Percentiles rank a stretch among this genome's conserved stretches.
Conservation (phyloP, 352 stramenopile genomes). For the Blastocystis hominis region DNA sequence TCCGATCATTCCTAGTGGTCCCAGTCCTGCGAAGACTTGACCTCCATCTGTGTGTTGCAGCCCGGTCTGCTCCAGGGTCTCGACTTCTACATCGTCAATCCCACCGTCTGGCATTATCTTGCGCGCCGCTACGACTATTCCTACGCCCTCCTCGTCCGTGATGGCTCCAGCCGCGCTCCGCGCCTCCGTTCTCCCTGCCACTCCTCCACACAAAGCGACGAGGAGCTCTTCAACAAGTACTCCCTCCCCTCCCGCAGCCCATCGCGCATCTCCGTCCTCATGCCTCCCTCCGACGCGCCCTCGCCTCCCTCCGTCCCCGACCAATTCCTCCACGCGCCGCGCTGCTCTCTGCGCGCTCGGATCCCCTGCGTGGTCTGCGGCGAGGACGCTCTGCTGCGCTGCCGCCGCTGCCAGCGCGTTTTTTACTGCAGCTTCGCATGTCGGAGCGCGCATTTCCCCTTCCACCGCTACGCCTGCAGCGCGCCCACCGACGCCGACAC, state of each 20-base stretch:
- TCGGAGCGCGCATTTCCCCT: neutral
- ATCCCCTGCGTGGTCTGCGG: constrained; percentile 23
- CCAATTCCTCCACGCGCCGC: neutral
- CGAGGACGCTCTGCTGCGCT: neutral
- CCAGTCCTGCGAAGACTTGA: neutral
- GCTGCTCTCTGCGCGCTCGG: neutral
- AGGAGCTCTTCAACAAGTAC: neutral
- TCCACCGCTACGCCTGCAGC: neutral
- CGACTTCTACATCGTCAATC: constrained; percentile 20
- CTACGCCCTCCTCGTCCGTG: neutral
- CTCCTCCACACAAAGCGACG: neutral
- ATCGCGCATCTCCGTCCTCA: neutral
- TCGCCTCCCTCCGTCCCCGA: neutral
- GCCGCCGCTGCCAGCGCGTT: neutral
- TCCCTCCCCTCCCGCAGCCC: neutral
- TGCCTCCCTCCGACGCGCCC: neutral
- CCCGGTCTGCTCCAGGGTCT: neutral
- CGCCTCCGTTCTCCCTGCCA: neutral
- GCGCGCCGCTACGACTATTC: neutral
- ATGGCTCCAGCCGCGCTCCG: neutral
- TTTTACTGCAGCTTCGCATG: constrained; percentile 15
- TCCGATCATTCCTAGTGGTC: neutral
- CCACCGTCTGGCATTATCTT: neutral
- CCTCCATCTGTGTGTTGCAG: neutral
- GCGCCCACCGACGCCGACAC: neutral